These are phyloP conservation scores for Daldinia sp. DNA, from an alignment of 2,329 filamentous ascomycete species.

Conservation along the genomic window DNA sequence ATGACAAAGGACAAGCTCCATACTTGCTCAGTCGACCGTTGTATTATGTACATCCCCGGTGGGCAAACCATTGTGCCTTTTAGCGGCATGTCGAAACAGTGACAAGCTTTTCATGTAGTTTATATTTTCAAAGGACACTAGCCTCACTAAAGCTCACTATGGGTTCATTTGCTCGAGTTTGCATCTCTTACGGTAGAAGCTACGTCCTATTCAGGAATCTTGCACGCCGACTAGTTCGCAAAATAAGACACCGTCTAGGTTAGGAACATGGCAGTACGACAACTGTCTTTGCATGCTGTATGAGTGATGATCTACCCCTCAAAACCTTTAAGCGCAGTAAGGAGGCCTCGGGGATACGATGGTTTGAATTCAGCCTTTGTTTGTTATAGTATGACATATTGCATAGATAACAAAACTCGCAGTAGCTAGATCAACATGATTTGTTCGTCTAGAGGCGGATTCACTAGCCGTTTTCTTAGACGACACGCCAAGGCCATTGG, in stretches of 20 bases:
- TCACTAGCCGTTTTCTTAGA: conserved; percentile 21
- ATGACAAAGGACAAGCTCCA: background rate
- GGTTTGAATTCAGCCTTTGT: conserved; percentile 3
- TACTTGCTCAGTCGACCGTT: background rate
- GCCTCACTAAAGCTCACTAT: background rate
- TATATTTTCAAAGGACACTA: background rate
- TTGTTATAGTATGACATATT: conserved; percentile 11
- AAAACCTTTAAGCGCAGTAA: background rate
- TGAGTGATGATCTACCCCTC: background rate
- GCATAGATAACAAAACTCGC: conserved; percentile 4
- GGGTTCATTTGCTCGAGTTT: background rate
- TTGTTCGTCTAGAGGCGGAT: conserved; percentile 25
- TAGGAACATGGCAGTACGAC: background rate
- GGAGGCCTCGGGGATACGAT: background rate
- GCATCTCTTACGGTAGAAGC: no score
- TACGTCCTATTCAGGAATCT: no score
- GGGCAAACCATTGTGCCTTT: background rate
- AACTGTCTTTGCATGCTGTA: conserved; percentile 2
- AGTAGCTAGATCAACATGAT: conserved; percentile 7
- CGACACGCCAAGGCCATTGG: conserved; percentile 27
- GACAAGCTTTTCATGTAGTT: background rate
- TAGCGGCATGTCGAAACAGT: background rate
- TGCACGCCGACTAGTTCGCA: background rate
- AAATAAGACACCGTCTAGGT: background rate
- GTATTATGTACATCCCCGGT: background rate